Base-by-base conservation (phyloP, 2,329 filamentous ascomycete genomes). In the Aspergillus sp. region DNA sequence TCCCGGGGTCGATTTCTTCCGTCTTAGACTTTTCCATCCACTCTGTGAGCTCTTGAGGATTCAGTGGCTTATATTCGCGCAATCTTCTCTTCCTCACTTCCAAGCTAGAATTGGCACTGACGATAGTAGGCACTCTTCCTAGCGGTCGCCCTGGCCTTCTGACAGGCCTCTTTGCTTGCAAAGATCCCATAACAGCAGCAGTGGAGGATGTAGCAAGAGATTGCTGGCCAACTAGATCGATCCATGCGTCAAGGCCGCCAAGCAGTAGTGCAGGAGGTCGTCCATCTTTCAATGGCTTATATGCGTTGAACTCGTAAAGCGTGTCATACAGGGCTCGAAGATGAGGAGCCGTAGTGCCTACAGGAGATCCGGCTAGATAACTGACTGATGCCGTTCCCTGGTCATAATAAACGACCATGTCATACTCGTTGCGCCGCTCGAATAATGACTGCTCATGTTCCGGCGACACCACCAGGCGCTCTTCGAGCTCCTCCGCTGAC, bases 371-470 rank as follows among this genome's bases (percentile, higher is more conserved):
- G 75, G 76, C 67, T 59, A 84, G 77, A 68, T 83, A 96, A 68
- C 64, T 80, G 66, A 75, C 84, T 60, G 70, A 90, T 82, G 73
- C 83, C 63, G 85, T 88, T 13, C 73, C 77, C 65, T 94, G 85
- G 73, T 99, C 92, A 73, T 98, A 96, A 69, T 96, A 95, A 0
- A 99, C 90, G 10, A 99, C 85, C 44, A 97, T 78, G 66, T 98
- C 92, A 68, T 90, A 96, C 58, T 89, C 83, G 64, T 93, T 84
- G 13, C 86, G 80, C 57, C 89, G 84, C 58, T 86, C 87, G 68
- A 96, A 96, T 32, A 91, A 81, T 1, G 82, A 78, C 66, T 90
- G 88, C 73, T 99, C 95, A 51, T 73, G 68, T 50, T 81, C 78
- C 2, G 80, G 80, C 11, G 80, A 80, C 44, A 81, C 71, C 10